Conservation (phyloP, 2,329 filamentous ascomycete genomes). For the Microcyclospora pomicola region DNA sequence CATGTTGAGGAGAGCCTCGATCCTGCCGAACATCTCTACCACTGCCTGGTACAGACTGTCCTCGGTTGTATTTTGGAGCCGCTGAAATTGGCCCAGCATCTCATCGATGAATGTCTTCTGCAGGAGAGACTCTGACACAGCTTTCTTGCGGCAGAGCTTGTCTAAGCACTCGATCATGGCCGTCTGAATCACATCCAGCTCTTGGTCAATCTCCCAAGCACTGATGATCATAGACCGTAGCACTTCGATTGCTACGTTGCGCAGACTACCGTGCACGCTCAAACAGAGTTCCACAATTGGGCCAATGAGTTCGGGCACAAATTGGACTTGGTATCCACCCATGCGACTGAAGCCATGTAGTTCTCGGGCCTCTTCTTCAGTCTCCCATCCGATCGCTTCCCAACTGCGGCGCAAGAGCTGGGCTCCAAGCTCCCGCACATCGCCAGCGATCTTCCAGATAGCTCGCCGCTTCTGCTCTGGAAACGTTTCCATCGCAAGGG, state of each 20-base stretch:
- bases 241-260: slow-evolving; percentile 81
- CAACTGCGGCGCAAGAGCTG: slow-evolving; percentile 73
- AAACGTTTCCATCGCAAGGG: slow-evolving; percentile 84
- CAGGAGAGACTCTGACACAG: slow-evolving; percentile 72
- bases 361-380: slow-evolving; percentile 60
- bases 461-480: slow-evolving; percentile 91
- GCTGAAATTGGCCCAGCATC: slow-evolving; percentile 65
- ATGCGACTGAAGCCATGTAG: slow-evolving; percentile 70
- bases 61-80: slow-evolving; percentile 49
- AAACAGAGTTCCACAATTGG: slow-evolving; percentile 89
- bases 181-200: slow-evolving; percentile 79
- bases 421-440: slow-evolving; percentile 83
- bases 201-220: slow-evolving; percentile 92
- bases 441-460: slow-evolving; percentile 97
- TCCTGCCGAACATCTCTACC: slow-evolving; percentile 64
- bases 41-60: slow-evolving; percentile 66
- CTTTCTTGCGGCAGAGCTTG: slow-evolving; percentile 63
- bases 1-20: slow-evolving; percentile 83
- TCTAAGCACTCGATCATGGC: slow-evolving; percentile 95
- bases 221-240: slow-evolving; percentile 96
- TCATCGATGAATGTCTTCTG: slow-evolving; percentile 89
- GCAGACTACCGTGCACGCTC: slow-evolving; percentile 83
- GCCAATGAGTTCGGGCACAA: slow-evolving; percentile 80
- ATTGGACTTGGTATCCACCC: slow-evolving; percentile 96
- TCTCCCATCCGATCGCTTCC: slow-evolving; percentile 96